Evolutionary conservation across 169 alveolate genomes (phyloP).

Genomic region (Neospora caninum): DNA sequence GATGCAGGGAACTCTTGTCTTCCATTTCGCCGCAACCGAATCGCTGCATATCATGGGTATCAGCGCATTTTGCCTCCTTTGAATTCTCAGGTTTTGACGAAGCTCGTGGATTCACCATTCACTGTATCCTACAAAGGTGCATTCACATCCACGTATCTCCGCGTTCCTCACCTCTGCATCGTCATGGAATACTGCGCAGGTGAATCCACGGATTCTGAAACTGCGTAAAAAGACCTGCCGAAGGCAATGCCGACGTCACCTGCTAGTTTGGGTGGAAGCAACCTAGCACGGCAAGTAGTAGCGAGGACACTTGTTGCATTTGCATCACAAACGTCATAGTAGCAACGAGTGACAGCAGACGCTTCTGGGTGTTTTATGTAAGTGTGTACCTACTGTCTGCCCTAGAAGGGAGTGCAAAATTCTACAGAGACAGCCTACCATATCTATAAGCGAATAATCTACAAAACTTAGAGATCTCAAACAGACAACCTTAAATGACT

Average conservation of each 20-base stretch:
- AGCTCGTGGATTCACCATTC: conserved; percentile 63
- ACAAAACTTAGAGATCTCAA: too few relatives aligned
- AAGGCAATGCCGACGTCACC: too few relatives aligned
- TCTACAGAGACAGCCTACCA: too few relatives aligned
- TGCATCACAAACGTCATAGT: too few relatives aligned
- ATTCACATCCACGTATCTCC: conserved; percentile 52
- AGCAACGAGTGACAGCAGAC: too few relatives aligned
- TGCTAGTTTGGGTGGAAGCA: too few relatives aligned
- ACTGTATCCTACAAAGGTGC: conserved; percentile 63
- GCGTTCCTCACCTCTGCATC: conserved; percentile 79
- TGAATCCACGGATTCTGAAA: conserved; percentile 33
- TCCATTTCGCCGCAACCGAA: not conserved
- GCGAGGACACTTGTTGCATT: too few relatives aligned
- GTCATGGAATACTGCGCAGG: conserved; percentile 93
- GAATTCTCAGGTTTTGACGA: conserved; percentile 44
- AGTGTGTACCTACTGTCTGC: not conserved
- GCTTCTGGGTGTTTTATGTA: not conserved
- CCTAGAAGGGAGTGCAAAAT: too few relatives aligned
- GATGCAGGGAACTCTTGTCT: not conserved
- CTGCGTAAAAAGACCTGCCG: too few relatives aligned
- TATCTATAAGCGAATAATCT: too few relatives aligned
- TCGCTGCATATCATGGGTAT: not conserved
- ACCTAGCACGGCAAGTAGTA: too few relatives aligned
- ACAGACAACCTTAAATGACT: too few relatives aligned
- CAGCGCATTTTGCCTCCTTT: not conserved